Evolutionary conservation across 768 basidiomycete species (phyloP).

Genomic region (Trametes gibbosa): DNA sequence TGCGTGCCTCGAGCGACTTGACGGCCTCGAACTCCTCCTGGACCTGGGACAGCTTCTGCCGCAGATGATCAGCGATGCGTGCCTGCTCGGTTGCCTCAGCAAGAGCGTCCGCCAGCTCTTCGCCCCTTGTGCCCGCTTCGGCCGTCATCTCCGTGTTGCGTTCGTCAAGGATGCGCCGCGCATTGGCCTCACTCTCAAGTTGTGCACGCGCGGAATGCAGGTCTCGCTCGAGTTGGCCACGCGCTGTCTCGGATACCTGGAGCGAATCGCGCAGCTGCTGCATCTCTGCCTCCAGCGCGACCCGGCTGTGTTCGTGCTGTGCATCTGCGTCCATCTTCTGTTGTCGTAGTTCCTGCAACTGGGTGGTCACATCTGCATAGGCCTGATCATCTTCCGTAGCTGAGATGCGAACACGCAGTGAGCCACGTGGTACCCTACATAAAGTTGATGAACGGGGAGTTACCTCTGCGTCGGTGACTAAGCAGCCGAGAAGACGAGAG

Average conservation of each 20-base stretch:
- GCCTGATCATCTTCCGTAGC: slow-evolving; percentile 74
- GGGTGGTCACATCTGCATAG: slow-evolving; percentile 68
- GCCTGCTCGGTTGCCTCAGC: slow-evolving; percentile 69
- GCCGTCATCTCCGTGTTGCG: slow-evolving; percentile 55
- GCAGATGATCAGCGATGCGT: slow-evolving; percentile 51
- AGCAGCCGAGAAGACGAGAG: slow-evolving; percentile 73
- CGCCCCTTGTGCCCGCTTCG: slow-evolving; percentile 55
- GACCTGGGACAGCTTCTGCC: slow-evolving; percentile 62
- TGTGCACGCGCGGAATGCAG: slow-evolving; percentile 60
- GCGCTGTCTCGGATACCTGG: slow-evolving; percentile 39
- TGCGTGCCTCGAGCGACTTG: slow-evolving; percentile 62
- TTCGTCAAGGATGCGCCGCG: slow-evolving; percentile 61
- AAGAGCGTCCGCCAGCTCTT: slow-evolving; percentile 54
- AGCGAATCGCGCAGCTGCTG: slow-evolving; percentile 48
- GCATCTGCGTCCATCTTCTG: slow-evolving; percentile 56
- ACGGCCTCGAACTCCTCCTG: slow-evolving; percentile 64
- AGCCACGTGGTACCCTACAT: slow-evolving; percentile 7
- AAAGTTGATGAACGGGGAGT: slow-evolving; percentile 19
- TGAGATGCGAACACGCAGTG: slow-evolving; percentile 26
- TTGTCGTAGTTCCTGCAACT: slow-evolving; percentile 59
- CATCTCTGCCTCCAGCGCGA: slow-evolving; percentile 53
- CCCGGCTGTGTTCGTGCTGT: slow-evolving; percentile 56
- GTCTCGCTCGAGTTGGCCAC: slow-evolving; percentile 61
- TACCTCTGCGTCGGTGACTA: slow-evolving; percentile 69
- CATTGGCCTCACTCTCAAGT: slow-evolving; percentile 59